Percentiles rank a stretch among this genome's conserved stretches.
These are phyloP conservation scores for Parietichytrium sp. DNA, from an alignment of 108 stramenopile genomes.

Conservation along the genomic window DNA sequence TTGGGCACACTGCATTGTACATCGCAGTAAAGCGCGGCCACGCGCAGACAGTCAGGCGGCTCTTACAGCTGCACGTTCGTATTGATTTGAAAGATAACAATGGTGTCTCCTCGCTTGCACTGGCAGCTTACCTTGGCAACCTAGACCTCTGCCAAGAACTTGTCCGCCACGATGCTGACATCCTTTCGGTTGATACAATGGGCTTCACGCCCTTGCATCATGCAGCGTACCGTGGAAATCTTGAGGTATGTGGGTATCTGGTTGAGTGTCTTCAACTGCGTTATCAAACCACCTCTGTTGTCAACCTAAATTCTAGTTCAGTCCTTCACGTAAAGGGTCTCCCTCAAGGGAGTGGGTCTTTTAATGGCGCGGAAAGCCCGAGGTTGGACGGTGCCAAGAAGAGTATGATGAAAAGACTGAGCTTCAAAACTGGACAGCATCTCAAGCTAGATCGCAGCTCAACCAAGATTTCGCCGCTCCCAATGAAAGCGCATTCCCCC, in stretches of 20 bases:
- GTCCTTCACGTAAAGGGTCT: too few relatives aligned
- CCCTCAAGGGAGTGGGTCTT: too few relatives aligned
- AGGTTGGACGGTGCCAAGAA: too few relatives aligned
- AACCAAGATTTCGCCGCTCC: too few relatives aligned
- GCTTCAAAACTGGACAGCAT: too few relatives aligned
- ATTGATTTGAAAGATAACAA: background rate
- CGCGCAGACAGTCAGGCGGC: background rate
- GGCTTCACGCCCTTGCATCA: constrained; percentile 22
- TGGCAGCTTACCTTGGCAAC: constrained; percentile 3
- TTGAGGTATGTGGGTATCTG: background rate
- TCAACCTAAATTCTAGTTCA: too few relatives aligned
- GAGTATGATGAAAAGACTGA: too few relatives aligned
- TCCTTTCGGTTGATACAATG: background rate
- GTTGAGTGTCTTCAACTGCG: background rate
- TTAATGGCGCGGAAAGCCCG: too few relatives aligned
- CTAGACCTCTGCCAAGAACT: background rate
- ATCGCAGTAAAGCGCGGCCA: background rate
- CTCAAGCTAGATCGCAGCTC: too few relatives aligned
- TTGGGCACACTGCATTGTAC: background rate
- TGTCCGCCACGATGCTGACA: background rate
- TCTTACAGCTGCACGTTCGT: background rate
- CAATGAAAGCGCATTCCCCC: too few relatives aligned
- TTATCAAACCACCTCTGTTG: background rate
- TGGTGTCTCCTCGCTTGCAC: background rate
- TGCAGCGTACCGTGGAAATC: background rate